Evolutionary conservation across 768 basidiomycete genomes (phyloP), one percentile per base, ranked within the genome.

Genomic region (Leccinum uliginosum): DNA sequence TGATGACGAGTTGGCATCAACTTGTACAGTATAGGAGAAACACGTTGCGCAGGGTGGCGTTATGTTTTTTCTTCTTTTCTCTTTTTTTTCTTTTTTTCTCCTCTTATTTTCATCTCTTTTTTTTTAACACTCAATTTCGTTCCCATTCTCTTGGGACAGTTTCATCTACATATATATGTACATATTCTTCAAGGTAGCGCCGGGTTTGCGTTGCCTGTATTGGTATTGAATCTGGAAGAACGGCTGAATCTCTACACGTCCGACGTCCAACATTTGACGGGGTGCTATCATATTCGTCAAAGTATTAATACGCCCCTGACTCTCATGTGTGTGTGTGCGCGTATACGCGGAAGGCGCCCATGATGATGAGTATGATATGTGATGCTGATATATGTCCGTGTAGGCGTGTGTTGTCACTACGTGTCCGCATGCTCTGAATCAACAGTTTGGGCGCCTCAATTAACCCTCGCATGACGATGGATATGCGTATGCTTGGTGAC

Each of bases 391-490:
- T 14, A 19, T 38, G 9, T 10, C 17, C 35, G 35, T 38, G 35
- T 29, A 27, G 53, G 45, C 32, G 43, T 49, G 57, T 32, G 17
- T 34, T 34, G 17, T 30, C 44, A 24, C 30, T 34, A 15, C n/a
- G 17, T 38, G 35, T 35, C 35, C 35, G 17, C 35, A 35, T 35
- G 15, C 35, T 35, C 35, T n/a, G n/a, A n/a, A n/a, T n/a, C n/a
- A n/a, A n/a, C n/a, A n/a, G 15, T 14, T 6, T 35, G 8, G 35
- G 38, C 24, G 19, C 52, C 21, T 44, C 48, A 24, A 57, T 57
- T 60, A 63, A 63, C 57, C 57, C 19, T 57, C 52, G 35, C 21
- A 5, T 14, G 8, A 38, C 9, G 35, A n/a, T 38, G 35, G 17
- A 38, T 38, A 4, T n/a, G 17, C 7, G 35, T 35, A n/a, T 35